Base-by-base conservation (phyloP, 495 filamentous ascomycete genomes). In the Xylaria bambusicola region DNA sequence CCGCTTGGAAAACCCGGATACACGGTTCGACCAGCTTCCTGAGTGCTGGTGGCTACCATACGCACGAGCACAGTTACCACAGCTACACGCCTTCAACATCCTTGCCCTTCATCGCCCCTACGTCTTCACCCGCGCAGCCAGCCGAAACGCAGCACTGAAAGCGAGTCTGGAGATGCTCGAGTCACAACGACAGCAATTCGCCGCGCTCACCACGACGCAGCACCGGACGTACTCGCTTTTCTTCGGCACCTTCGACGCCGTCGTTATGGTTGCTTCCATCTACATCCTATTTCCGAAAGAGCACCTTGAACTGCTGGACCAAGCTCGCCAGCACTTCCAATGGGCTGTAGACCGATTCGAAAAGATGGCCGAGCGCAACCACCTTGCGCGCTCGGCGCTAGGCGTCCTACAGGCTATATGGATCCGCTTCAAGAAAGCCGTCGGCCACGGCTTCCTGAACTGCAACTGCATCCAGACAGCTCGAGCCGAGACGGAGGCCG, bases 41-140 rank as follows among this genome's bases (percentile, higher is more conserved):
- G 76, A 78, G 13, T 82, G 81, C 45, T 72, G 75, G 61, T 87
- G 84, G 80, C 62, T 87, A 31, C 75, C 77, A 1, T 70, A 62
- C 35, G 75, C 76, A 3, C 72, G 82, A 20, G 72, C 76, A 13
- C 67, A 71, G 10, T 55, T 86, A 50, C 75, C 76, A 26, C 80
- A 80, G 45, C 65, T 80, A 9, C 61, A 75, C 20, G 69, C 76
- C 18, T 81, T 85, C 59, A 78, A 83, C 48, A 68, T 86, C 44
- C 84, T 86, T 65, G 82, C 82, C 18, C 75, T 87, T 33, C 85
- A 87, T 54, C 77, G 84, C 45, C 82, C 85, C 0, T 87, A 84
- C 64, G 82, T 87, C 36, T 87, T 87, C 57, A 82, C 82, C 0
- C 74, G 79, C n/a, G 61, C 74, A 3, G 70, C 71, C 4, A 81